Percentiles rank a stretch among this genome's conserved stretches.
phyloP scores from a whole-genome alignment of 2,329 filamentous ascomycete species.

The Pseudogymnoascus sp. region DNA sequence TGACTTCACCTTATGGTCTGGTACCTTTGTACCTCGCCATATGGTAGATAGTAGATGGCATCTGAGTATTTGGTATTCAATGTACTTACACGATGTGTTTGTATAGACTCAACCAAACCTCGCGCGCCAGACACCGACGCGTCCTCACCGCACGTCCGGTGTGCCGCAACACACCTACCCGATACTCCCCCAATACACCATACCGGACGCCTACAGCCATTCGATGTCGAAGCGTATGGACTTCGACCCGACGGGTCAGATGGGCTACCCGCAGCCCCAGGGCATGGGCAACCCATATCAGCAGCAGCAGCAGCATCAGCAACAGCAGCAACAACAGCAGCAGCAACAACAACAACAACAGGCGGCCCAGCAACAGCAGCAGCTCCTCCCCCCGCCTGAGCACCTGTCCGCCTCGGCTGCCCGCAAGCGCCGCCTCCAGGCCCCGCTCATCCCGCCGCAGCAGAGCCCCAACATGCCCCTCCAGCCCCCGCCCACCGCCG shows the following conservation, averaged over 20 bases:
- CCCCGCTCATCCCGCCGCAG: conserved; percentile 6
- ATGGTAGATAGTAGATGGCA: background rate
- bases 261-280: conserved; percentile 1
- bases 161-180: background rate
- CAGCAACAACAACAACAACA: background rate
- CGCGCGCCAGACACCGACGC: conserved; percentile 3
- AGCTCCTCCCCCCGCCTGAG: background rate
- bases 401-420: conserved; percentile 8
- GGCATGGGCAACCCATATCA: background rate
- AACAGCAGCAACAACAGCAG: background rate
- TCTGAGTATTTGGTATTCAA: background rate
- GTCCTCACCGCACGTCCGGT: conserved; percentile 1
- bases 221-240: conserved; percentile 7
- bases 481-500: background rate
- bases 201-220: background rate
- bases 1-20: background rate
- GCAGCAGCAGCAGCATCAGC: background rate
- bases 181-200: conserved; percentile 1
- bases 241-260: conserved; percentile 5
- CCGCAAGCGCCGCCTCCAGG: conserved; percentile 4
- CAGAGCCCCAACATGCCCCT: conserved; percentile 1
- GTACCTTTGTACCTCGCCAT: background rate
- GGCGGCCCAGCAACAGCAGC: background rate
- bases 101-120: background rate
- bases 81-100: background rate